Percentiles rank a stretch among this genome's conserved stretches.
Evolutionary conservation across 805 yeast genomes (phyloP).

Genomic region (Yarrowia keelungensis): DNA sequence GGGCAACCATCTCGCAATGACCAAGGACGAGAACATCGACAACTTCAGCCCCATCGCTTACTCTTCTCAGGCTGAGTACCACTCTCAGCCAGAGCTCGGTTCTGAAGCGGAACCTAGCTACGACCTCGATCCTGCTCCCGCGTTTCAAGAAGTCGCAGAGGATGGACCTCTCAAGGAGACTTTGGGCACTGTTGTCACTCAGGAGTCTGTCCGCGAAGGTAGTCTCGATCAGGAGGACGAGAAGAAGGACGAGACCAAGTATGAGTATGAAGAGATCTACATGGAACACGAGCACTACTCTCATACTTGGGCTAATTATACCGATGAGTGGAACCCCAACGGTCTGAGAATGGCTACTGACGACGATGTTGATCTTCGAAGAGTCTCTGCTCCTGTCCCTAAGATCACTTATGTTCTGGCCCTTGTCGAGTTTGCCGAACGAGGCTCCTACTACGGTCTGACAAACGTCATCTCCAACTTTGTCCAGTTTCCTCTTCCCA

Average conservation of each 20-base stretch:
- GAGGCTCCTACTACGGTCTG: constrained; percentile 62
- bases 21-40: background rate
- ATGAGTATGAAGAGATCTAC: background rate
- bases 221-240: background rate
- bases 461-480: constrained; percentile 57
- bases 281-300: constrained; percentile 14
- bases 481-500: constrained; percentile 60
- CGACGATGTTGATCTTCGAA: background rate
- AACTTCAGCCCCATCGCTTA: background rate
- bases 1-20: background rate
- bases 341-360: constrained; percentile 2
- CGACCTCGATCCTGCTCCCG: background rate
- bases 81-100: background rate
- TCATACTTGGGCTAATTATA: constrained; percentile 1
- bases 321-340: constrained; percentile 16
- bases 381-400: constrained; percentile 6
- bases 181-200: background rate
- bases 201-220: constrained; percentile 5
- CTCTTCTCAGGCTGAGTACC: constrained; percentile 7
- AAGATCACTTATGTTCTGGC: constrained; percentile 42
- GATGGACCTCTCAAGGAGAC: background rate
- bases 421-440: constrained; percentile 59
- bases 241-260: background rate
- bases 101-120: background rate
- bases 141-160: background rate